Evolutionary conservation across 306 rosid genomes (phyloP), one percentile per base, ranked within the genome.

Genomic region (Vigna reflexopilosa): DNA sequence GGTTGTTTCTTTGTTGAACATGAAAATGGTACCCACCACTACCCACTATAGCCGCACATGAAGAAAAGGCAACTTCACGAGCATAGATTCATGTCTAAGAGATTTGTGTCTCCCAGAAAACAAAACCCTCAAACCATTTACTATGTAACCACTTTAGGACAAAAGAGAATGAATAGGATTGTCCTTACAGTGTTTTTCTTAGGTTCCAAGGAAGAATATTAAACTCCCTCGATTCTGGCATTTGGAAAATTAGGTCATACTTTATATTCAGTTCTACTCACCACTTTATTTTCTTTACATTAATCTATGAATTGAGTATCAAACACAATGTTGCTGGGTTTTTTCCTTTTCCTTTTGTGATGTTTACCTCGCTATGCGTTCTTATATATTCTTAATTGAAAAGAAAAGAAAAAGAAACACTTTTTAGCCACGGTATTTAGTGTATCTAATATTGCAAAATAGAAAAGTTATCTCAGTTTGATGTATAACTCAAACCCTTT

Each of bases 11-110:
- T 70, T 79, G 54, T 19, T 15, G 82, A 77, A 64, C 64, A 73
- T 44, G 12, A 34, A 64, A 77, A 65, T 67, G 83, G 70, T 77
- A 73, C 67, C 67, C 67, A 61, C 67, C 78, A 79, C 77, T 34
- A 36, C 24, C 56, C 65, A 70, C 77, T 73, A 78, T 40, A 51
- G 80, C 72, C 64, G 80, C 80, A 67, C 80, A 67, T 73, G 83
- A 61, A 66, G 79, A 73, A 74, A 83, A 78, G 57, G 73, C 56
- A 67, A 65, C 57, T 30, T 61, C 75, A 65, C 55, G 44, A 66
- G 75, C 75, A 66, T 61, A 77, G 78, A 36, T 73, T 77, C 82
- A 72, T 72, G 70, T 63, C 32, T 73, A 61, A 19, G 75, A 54
- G 12, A 32, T 36, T 64, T n/a, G 72, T 73, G 76, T 74, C 66